Evolutionary conservation across 306 rosid species (phyloP).

Genomic region (Neltuma alba): DNA sequence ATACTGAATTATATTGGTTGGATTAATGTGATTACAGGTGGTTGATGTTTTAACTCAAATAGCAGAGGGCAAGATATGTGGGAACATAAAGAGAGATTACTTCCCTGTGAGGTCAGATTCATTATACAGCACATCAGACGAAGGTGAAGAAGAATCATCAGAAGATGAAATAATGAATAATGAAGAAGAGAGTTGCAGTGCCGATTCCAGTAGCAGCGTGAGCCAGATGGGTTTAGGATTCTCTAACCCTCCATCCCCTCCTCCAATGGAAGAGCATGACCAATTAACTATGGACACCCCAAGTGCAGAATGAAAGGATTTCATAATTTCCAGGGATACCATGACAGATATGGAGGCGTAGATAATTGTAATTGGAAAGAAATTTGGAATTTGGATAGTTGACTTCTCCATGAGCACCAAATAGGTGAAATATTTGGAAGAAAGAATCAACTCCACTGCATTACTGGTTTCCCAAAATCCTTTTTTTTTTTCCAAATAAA

Average conservation of each 20-base stretch:
- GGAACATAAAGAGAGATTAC: slow-evolving; percentile 28
- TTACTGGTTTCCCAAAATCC: too few relatives aligned
- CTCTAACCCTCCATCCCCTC: slow-evolving; percentile 51
- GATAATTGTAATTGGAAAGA: slow-evolving; percentile 9
- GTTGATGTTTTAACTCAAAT: slow-evolving; percentile 51
- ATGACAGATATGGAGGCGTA: slow-evolving; percentile 22
- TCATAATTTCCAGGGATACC: neutral
- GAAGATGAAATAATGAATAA: slow-evolving; percentile 33
- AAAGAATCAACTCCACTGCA: neutral
- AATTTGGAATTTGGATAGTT: neutral
- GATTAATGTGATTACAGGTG: slow-evolving; percentile 47
- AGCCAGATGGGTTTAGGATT: slow-evolving; percentile 27
- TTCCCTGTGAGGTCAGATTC: slow-evolving; percentile 59
- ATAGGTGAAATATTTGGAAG: neutral
- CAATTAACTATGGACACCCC: slow-evolving; percentile 26
- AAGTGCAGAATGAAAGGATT: slow-evolving; percentile 20
- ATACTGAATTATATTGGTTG: neutral
- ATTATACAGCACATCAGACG: slow-evolving; percentile 35
- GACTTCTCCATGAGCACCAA: neutral
- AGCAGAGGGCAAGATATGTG: slow-evolving; percentile 46
- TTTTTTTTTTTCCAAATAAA: too few relatives aligned
- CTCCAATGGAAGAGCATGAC: slow-evolving; percentile 41
- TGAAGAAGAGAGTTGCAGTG: slow-evolving; percentile 4
- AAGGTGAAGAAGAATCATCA: slow-evolving; percentile 32
- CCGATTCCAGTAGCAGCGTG: slow-evolving; percentile 28